Conservation (phyloP, 75 land plant species). For the Sequoiadendron giganteum region DNA sequence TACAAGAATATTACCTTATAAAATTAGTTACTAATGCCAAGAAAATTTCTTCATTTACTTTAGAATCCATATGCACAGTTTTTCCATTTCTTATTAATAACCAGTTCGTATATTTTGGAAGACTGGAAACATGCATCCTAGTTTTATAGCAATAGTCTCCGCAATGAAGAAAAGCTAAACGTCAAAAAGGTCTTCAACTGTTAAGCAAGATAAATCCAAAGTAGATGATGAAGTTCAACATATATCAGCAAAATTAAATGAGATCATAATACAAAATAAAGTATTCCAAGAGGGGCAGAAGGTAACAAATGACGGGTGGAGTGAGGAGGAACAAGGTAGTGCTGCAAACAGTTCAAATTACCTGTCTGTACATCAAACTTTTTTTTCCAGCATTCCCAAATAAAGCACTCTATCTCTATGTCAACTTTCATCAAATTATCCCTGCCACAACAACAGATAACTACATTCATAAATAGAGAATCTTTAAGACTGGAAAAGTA, state of each 20-base stretch:
- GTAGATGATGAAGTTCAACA: conserved; percentile 3
- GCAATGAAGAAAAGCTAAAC: background rate
- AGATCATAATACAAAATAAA: background rate
- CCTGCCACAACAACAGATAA: conserved; percentile 5
- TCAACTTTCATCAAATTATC: conserved; percentile 2
- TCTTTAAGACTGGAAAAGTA: background rate
- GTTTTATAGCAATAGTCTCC: background rate
- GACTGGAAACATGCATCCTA: background rate
- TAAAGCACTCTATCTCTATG: conserved; percentile 8
- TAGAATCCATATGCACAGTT: background rate
- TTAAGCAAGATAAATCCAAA: background rate
- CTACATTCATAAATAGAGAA: background rate
- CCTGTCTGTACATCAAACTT: background rate
- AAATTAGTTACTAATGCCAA: background rate
- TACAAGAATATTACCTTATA: background rate
- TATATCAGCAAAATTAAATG: background rate
- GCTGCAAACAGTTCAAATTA: background rate
- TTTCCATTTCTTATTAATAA: too few relatives aligned
- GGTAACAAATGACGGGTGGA: background rate
- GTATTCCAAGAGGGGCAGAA: background rate
- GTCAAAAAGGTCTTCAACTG: background rate
- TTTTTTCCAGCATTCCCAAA: conserved; percentile 7
- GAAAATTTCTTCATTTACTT: background rate
- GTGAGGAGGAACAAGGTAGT: background rate
- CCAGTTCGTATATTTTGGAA: background rate